Evolutionary conservation across 176 grass and related monocot genomes (phyloP), one percentile per base, ranked within the genome.

Genomic region (Aegilops sharonensis): DNA sequence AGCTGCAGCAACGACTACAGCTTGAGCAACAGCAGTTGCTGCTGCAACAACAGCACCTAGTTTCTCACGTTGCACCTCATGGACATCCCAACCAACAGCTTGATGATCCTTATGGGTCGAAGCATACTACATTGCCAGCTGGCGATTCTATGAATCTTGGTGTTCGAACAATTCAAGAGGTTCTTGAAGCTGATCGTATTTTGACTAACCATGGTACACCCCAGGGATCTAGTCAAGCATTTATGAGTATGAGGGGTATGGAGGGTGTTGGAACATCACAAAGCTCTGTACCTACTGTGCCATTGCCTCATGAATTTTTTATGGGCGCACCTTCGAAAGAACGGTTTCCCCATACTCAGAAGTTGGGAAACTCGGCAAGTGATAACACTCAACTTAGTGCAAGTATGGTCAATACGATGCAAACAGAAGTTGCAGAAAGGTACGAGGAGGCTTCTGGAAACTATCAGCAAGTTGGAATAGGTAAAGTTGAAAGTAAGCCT

Each of bases 11-110:
- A 50, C 85, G 93, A 24, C 75, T 90, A 27, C 90, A 92, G 30
- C 90, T 92, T 34, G 87, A 90, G 79, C 88, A 94, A 81, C 92
- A 95, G 12, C 92, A 98, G 80, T 57, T 88, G 34, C 73, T 93
- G 74, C 78, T 92, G 71, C 94, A 97, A 79, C 94, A 94, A 63
- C 94, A 94, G 52, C 93, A 94, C 10, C 68, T 91, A 61, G 83
- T 94, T 89, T 91, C 90, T 60, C 90, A 94, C 3, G 86, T 85
- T 47, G 18, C 86, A 61, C 93, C 87, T 76, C 88, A 80, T 2
- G 78, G 79, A 18, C 84, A 88, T 83, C 68, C 85, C 29, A 89
- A 37, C 72, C 91, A 91, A 60, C 89, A 89, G n/a, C 68, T 78
- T 91, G 84, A 72, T 80, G 91, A 84, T 82, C 88, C 85, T 85